Percentiles rank a stretch among this genome's conserved stretches.
phyloP scores from a whole-genome alignment of 2,329 filamentous ascomycete species.

The Aspergillus chevalieri region DNA sequence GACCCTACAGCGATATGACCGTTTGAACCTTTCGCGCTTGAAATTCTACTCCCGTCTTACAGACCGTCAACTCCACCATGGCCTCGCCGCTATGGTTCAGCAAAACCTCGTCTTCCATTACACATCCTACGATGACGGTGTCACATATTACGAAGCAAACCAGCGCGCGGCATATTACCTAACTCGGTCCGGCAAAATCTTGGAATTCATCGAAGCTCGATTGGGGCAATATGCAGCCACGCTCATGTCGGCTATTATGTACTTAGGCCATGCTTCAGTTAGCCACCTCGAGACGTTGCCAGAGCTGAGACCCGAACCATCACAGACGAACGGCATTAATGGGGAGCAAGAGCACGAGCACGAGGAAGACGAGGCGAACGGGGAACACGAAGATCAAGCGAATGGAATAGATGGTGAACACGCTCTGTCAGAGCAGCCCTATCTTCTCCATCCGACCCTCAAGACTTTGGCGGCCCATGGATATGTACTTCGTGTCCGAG shows the following conservation, averaged over 20 bases:
- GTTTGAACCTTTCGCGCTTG: slow-evolving; percentile 65
- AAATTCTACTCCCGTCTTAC: slow-evolving; percentile 66
- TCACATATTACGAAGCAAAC: slow-evolving; percentile 79
- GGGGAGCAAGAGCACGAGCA: slow-evolving; percentile 15
- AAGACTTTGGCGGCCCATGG: slow-evolving; percentile 37
- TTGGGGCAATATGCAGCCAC: slow-evolving; percentile 69
- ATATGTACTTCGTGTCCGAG: slow-evolving; percentile 34
- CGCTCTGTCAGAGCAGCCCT: slow-evolving; percentile 11
- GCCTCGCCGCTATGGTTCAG: slow-evolving; percentile 77
- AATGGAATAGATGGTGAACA: slow-evolving; percentile 21
- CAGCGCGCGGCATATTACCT: slow-evolving; percentile 73
- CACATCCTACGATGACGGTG: slow-evolving; percentile 54
- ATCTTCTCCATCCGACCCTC: slow-evolving; percentile 32
- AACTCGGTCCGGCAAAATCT: slow-evolving; percentile 72
- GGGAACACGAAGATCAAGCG: slow-evolving; percentile 14
- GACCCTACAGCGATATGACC: slow-evolving; percentile 69
- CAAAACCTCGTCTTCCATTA: slow-evolving; percentile 78
- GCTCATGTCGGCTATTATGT: slow-evolving; percentile 67
- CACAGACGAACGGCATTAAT: slow-evolving; percentile 20
- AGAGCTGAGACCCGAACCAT: slow-evolving; percentile 22
- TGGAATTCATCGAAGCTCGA: slow-evolving; percentile 66
- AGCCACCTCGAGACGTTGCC: slow-evolving; percentile 39
- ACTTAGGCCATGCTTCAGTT: slow-evolving; percentile 66
- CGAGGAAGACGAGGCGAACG: slow-evolving; percentile 15
- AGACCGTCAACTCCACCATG: slow-evolving; percentile 70